Percentiles rank a stretch among this genome's conserved stretches.
Evolutionary conservation across 352 stramenopile species (phyloP).

Genomic region (Elongisporangium anandrum): DNA sequence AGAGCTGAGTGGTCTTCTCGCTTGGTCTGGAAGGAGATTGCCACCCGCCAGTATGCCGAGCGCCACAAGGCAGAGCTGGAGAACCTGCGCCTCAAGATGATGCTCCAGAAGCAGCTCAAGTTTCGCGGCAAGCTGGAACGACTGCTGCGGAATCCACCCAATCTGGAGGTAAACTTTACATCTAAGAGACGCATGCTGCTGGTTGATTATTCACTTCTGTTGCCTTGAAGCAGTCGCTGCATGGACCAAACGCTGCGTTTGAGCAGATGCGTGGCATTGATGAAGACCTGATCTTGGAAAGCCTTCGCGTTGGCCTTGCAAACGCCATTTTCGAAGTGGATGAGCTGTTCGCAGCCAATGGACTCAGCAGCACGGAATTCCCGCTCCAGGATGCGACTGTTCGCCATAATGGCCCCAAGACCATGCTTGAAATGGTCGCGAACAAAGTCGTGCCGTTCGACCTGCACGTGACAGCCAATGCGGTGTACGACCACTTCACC

Average conservation of each 20-base stretch:
- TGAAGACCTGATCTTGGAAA: conserved; percentile 20
- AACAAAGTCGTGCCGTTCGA: conserved; percentile 46
- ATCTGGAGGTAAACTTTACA: conserved; percentile 11
- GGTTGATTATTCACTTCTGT: no score
- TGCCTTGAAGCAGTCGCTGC: no score
- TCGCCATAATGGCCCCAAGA: background rate
- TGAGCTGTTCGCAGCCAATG: conserved; percentile 18
- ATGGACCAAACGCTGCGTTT: no score
- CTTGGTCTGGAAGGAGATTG: background rate
- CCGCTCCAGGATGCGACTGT: conserved; percentile 2
- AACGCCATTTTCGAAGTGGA: conserved; percentile 31
- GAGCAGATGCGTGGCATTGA: conserved; percentile 13
- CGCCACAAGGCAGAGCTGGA: background rate
- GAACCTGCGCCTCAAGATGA: background rate
- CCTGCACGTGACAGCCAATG: conserved; percentile 21
- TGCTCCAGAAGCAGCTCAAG: background rate
- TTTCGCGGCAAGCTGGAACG: conserved; percentile 10
- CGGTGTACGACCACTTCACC: conserved; percentile 35
- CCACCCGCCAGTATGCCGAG: background rate
- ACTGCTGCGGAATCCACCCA: conserved; percentile 24
- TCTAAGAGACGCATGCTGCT: background rate
- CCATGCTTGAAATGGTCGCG: conserved; percentile 23
- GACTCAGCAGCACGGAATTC: conserved; percentile 3
- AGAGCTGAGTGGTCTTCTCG: background rate
- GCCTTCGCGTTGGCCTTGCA: conserved; percentile 23